Evolutionary conservation across 2,329 filamentous ascomycete species (phyloP).

Genomic region (Aspergillus oerlinghausenensis): DNA sequence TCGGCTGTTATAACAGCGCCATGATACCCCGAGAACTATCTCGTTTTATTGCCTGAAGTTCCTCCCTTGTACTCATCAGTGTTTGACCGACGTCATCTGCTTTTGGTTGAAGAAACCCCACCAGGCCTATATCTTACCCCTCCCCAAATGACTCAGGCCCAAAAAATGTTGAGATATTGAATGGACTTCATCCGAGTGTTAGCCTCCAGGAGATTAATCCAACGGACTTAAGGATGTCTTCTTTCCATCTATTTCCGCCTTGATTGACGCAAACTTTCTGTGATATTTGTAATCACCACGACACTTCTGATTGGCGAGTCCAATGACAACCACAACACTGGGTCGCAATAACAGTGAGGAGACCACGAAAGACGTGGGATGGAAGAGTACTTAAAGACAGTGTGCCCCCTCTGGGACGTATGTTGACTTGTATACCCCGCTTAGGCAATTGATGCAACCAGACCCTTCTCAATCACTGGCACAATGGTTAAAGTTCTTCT

Average conservation of each 20-base stretch:
- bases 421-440: neutral
- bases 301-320: neutral
- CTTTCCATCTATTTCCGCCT: neutral
- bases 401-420: neutral
- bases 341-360: neutral
- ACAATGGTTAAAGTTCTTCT: constrained; percentile 39
- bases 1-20: too few species aligned
- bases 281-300: constrained; percentile 1
- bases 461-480: neutral
- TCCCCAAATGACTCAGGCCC: neutral
- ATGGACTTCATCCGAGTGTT: neutral
- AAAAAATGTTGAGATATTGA: neutral
- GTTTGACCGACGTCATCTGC: neutral
- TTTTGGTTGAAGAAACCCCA: neutral
- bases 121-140: neutral
- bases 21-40: neutral
- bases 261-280: neutral
- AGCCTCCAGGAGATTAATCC: neutral
- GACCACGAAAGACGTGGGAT: neutral
- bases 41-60: neutral
- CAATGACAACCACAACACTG: neutral
- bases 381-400: neutral
- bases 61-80: neutral
- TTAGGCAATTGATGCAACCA: neutral
- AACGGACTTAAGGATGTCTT: neutral